These are phyloP conservation scores for Onygena corvina DNA, from an alignment of 2,329 filamentous ascomycete species.

Conservation along the genomic window DNA sequence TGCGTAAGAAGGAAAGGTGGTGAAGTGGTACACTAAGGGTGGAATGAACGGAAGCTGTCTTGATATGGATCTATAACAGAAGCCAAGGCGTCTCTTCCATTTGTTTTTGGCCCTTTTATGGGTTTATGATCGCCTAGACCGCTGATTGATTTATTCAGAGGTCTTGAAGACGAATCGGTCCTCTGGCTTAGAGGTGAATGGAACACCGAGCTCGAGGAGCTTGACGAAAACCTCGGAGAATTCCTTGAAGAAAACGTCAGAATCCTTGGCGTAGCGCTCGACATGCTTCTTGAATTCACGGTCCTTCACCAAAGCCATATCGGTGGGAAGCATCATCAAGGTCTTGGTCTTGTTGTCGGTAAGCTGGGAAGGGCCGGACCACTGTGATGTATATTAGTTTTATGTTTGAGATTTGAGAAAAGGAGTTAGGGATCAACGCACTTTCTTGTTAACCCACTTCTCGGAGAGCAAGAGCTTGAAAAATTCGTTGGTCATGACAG, in stretches of 20 bases:
- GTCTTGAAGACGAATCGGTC: slow-evolving; percentile 53
- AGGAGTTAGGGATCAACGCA: slow-evolving; percentile 9
- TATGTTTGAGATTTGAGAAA: neutral
- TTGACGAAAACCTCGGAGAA: slow-evolving; percentile 67
- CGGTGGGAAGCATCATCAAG: slow-evolving; percentile 95
- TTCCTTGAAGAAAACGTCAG: slow-evolving; percentile 84
- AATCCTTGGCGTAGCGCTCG: slow-evolving; percentile 82
- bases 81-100: neutral
- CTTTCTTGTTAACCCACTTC: slow-evolving; percentile 80
- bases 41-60: neutral
- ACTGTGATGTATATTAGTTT: slow-evolving; percentile 31
- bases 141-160: slow-evolving; percentile 21
- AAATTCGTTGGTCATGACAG: slow-evolving; percentile 88
- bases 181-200: slow-evolving; percentile 58
- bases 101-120: neutral
- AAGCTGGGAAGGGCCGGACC: slow-evolving; percentile 83
- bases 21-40: neutral
- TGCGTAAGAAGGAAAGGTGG: neutral
- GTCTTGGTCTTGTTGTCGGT: slow-evolving; percentile 77
- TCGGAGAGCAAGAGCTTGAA: slow-evolving; percentile 76
- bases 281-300: slow-evolving; percentile 71
- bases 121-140: neutral
- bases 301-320: slow-evolving; percentile 77
- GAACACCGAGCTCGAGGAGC: slow-evolving; percentile 89
- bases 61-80: neutral